Base-by-base conservation (phyloP, 2,329 filamentous ascomycete species). In the Ustulina deusta region DNA sequence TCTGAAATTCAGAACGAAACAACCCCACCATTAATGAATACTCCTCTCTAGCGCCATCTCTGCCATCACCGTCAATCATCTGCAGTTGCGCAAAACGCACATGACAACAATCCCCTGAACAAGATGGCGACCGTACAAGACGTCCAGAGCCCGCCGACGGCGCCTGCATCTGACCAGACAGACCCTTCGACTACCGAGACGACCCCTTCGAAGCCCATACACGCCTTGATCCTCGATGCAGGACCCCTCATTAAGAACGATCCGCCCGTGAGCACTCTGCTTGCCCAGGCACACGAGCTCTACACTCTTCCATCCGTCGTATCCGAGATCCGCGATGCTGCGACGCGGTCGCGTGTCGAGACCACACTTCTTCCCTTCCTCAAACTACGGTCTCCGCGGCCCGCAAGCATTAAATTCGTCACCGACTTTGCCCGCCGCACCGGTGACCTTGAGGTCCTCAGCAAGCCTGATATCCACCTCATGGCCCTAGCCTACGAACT, bases 191-290 rank as follows among this genome's bases (percentile, higher is more conserved):
- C 32, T 36, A 10, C 46, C 42, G 63, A 70, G 22, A 49, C 64
- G 27, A 54, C 69, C 17, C 58, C 63, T 6, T 66, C 69, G 15
- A 72, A 97, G 94, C 86, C 90, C 0, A 89, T 97, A 57, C 90
- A 97, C 82, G 91, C 91, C 61, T 88, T 98, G 59, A 87, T 98
- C 32, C 86, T 99, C 72, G 96, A 99, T 78, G 92, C 96, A 2
- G 95, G 94, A 29, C 94, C 95, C 7, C 89, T 99, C 68, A 94
- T 99, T 79, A 95, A 95, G 78, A 97, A 97, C 81, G 91, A 96
- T 71, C 93, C 95, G 13, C 85, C 93, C 11, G 88, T 96, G 27
- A 97, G 93, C 52, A 93, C 92, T 0, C 88, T 99, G 11, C 84
- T 97, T 59, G 86, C 88, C 42, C 90, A 93, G 78, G 90, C 93